Conservation (phyloP, 2,329 filamentous ascomycete genomes). For the Zymoseptoria brevis region DNA sequence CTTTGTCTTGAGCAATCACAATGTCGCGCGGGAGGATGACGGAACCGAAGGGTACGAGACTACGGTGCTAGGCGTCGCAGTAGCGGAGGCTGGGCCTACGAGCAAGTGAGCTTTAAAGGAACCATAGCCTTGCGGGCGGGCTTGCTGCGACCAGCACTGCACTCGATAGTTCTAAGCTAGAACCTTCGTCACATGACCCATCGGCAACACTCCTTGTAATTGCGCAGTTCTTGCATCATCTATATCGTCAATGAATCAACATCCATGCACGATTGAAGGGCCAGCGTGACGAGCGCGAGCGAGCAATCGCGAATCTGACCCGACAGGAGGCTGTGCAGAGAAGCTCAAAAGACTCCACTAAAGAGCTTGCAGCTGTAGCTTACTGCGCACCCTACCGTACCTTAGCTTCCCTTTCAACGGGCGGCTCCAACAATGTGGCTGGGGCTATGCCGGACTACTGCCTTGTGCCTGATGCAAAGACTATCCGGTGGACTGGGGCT, state of each 20-base stretch:
- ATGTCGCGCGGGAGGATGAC: background rate
- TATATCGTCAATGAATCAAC: background rate
- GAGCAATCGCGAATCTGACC: background rate
- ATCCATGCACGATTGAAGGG: background rate
- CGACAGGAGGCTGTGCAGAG: background rate
- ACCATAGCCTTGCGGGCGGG: no score
- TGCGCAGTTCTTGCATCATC: background rate
- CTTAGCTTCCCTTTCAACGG: background rate
- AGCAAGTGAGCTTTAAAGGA: background rate
- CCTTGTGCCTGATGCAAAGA: background rate
- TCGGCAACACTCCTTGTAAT: background rate
- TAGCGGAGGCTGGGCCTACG: background rate
- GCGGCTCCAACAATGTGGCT: background rate
- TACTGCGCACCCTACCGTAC: background rate
- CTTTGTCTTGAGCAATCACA: background rate
- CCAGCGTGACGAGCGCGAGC: no score
- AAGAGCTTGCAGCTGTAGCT: background rate
- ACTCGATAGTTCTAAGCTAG: background rate
- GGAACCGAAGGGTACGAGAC: constrained; percentile 1
- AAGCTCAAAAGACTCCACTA: background rate
- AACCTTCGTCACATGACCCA: background rate
- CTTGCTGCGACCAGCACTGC: background rate
- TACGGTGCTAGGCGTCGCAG: background rate
- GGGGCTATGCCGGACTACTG: background rate
- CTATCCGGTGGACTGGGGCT: no score